A percentile compares a stretch with the other conserved stretches of the same genome.
phyloP scores from a whole-genome alignment of 345 rosid genomes.

The Dipteronia sinensis region DNA sequence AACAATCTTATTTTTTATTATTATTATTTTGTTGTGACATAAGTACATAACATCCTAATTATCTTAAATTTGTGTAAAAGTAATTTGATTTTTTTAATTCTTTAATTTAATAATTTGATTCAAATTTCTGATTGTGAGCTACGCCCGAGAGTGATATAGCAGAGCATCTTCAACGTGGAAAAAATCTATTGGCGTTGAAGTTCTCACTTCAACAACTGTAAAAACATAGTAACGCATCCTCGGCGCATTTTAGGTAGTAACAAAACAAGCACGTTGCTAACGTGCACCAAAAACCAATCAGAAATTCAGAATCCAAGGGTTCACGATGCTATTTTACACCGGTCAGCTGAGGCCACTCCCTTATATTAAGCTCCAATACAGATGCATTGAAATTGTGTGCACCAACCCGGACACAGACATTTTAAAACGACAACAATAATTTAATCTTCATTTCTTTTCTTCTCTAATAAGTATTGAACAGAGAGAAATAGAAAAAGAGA shows the following conservation, averaged over 20 bases:
- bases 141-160: too few species aligned
- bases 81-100: too few species aligned
- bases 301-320: background rate
- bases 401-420: slow-evolving; percentile 1
- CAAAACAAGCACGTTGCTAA: background rate
- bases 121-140: too few species aligned
- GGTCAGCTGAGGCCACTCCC: slow-evolving; percentile 4
- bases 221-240: background rate
- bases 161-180: too few species aligned
- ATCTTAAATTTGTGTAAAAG: too few species aligned
- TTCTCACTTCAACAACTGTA: background rate
- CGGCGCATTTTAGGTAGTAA: slow-evolving; percentile 3
- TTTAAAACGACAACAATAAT: background rate
- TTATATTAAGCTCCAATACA: too few species aligned
- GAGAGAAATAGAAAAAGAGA: slow-evolving; percentile 3
- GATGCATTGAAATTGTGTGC: slow-evolving; percentile 17
- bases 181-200: background rate
- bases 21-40: too few species aligned
- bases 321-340: background rate
- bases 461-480: slow-evolving; percentile 20
- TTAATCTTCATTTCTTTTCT: background rate
- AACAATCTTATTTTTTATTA: too few species aligned
- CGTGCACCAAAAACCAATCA: background rate
- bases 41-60: too few species aligned
- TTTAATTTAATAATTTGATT: too few species aligned